Evolutionary conservation across 2,329 filamentous ascomycete genomes (phyloP).

Genomic region (Phyllosticta capitalensis): DNA sequence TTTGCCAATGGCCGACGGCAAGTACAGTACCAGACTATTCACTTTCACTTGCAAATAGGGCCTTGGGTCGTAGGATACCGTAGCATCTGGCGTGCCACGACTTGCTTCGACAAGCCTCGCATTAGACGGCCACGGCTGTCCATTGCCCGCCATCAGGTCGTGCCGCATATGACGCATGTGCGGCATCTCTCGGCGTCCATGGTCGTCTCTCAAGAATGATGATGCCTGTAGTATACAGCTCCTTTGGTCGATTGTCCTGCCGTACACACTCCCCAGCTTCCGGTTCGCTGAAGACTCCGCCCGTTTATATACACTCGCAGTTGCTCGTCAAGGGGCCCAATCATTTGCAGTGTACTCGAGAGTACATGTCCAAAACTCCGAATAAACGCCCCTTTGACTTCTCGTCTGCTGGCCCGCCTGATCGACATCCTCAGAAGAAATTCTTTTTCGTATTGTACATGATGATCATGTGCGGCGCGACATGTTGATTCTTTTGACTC

Average conservation of each 20-base stretch:
- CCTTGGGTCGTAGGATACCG: background rate
- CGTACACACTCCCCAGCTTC: background rate
- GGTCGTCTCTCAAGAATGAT: background rate
- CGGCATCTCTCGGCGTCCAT: background rate
- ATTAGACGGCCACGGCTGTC: background rate
- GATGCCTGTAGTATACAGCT: background rate
- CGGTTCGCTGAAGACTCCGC: background rate
- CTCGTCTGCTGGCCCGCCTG: background rate
- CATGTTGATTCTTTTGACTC: background rate
- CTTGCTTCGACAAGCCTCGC: background rate
- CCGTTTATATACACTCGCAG: background rate
- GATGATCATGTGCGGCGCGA: background rate
- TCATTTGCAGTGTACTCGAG: background rate
- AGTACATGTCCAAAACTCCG: background rate
- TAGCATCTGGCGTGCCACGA: background rate
- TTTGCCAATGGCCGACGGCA: background rate
- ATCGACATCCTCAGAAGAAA: background rate
- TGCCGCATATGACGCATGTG: constrained; percentile 8
- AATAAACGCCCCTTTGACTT: background rate
- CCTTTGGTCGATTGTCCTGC: background rate
- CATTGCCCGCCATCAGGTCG: background rate
- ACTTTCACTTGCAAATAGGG: too few relatives aligned
- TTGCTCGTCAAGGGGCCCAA: background rate
- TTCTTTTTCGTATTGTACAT: background rate
- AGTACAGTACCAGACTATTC: too few relatives aligned